Percentiles rank a stretch among this genome's conserved stretches.
Evolutionary conservation across 176 grass and related monocot species (phyloP).

Genomic region (Calamus simplicifolius): DNA sequence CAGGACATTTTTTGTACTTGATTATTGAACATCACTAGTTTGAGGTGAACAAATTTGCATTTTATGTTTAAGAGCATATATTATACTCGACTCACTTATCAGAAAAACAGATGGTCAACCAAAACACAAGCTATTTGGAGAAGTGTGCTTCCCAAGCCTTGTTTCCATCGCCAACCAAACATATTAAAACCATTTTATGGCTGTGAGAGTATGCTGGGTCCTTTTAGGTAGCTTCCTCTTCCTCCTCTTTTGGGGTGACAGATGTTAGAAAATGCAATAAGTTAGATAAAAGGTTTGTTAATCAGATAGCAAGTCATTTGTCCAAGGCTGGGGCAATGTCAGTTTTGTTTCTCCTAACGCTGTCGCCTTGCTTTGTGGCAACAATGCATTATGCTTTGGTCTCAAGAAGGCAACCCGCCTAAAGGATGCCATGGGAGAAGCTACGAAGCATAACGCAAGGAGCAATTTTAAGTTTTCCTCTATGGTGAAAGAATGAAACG

Average conservation of each 20-base stretch:
- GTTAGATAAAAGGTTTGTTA: conserved; percentile 37
- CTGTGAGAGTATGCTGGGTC: conserved; percentile 53
- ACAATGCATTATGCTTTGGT: conserved; percentile 38
- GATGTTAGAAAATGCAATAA: conserved; percentile 51
- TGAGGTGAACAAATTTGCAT: no score
- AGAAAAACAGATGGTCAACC: no score
- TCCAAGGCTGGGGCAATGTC: conserved; percentile 41
- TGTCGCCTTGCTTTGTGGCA: conserved; percentile 52
- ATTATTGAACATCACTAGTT: no score
- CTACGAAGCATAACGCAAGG: conserved; percentile 4
- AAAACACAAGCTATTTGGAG: no score
- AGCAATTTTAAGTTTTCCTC: conserved; percentile 9
- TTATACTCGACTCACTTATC: no score
- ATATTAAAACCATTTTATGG: background rate
- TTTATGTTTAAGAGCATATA: no score
- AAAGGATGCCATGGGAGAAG: conserved; percentile 4
- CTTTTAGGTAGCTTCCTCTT: conserved; percentile 44
- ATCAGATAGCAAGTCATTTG: conserved; percentile 33
- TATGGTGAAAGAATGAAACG: conserved; percentile 47
- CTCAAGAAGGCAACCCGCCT: conserved; percentile 54
- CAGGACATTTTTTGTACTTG: no score
- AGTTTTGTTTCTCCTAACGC: conserved; percentile 70
- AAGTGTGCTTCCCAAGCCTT: no score
- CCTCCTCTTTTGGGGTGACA: conserved; percentile 59
- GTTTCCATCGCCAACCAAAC: no score